Conservation (phyloP, 495 filamentous ascomycete genomes). For the Penicillium goetzii region DNA sequence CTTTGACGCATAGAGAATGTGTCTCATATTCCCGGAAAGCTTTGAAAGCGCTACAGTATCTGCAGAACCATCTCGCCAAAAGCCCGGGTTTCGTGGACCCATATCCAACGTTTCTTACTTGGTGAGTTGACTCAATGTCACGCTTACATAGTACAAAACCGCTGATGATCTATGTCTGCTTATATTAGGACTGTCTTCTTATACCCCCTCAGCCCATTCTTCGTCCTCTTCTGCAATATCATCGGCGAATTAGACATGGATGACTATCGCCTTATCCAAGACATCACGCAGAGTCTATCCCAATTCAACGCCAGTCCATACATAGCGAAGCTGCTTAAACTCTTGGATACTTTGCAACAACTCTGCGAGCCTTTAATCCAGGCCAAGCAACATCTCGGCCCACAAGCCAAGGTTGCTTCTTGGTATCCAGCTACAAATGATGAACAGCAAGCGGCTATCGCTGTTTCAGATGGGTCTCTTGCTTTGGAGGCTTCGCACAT, state of each 20-base stretch:
- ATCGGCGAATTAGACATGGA: slow-evolving; percentile 30
- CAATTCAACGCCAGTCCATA: slow-evolving; percentile 31
- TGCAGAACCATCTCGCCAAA: slow-evolving; percentile 26
- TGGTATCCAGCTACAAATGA: slow-evolving; percentile 19
- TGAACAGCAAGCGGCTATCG: background rate
- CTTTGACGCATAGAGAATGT: slow-evolving; percentile 32
- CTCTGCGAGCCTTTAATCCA: slow-evolving; percentile 34
- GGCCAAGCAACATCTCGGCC: slow-evolving; percentile 17
- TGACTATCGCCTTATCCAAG: slow-evolving; percentile 34
- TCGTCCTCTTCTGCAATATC: slow-evolving; percentile 40
- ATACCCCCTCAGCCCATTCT: slow-evolving; percentile 38
- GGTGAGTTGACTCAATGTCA: slow-evolving; percentile 19
- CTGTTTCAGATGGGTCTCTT: background rate
- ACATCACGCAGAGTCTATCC: slow-evolving; percentile 27
- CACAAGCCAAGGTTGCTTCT: slow-evolving; percentile 13
- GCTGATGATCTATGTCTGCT: background rate
- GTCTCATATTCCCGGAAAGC: slow-evolving; percentile 30
- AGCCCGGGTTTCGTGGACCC: slow-evolving; percentile 33
- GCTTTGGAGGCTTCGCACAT: background rate
- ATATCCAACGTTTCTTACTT: slow-evolving; percentile 36
- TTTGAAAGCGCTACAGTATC: slow-evolving; percentile 31
- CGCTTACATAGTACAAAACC: background rate
- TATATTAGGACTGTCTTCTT: slow-evolving; percentile 30
- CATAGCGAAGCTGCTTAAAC: slow-evolving; percentile 26
- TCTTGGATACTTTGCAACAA: slow-evolving; percentile 27